Evolutionary conservation across 225 moss, liverwort and hornwort species (phyloP).

Genomic region (Bryum argenteum): DNA sequence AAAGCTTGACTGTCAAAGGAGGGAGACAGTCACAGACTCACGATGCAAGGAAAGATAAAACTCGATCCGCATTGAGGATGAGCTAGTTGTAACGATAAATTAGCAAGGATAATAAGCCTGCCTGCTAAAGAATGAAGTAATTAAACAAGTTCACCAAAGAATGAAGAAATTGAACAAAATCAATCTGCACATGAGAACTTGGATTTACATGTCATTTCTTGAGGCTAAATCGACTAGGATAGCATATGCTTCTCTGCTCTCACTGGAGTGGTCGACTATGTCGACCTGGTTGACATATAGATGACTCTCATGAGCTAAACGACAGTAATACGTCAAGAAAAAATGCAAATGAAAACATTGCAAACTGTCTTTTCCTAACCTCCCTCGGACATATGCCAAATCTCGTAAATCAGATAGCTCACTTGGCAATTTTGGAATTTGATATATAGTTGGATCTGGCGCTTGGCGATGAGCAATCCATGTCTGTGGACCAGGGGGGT

Average conservation of each 20-base stretch:
- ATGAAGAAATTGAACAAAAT: no score
- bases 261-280: background rate
- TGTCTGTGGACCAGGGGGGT: background rate
- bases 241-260: background rate
- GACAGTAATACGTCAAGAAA: background rate
- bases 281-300: background rate
- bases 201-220: no score
- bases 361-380: background rate
- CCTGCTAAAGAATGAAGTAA: no score
- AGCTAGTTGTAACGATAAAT: no score
- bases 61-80: no score
- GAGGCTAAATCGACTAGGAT: no score
- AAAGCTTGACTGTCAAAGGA: no score
- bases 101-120: no score
- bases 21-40: no score
- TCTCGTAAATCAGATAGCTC: background rate
- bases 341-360: constrained; percentile 19
- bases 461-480: background rate
- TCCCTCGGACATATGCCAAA: background rate
- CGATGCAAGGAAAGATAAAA: no score
- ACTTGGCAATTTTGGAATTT: background rate
- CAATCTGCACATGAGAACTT: no score
- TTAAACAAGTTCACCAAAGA: no score
- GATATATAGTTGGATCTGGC: background rate
- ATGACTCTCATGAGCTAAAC: background rate